phyloP scores from a whole-genome alignment of 192 early-diverging fungal species.

The Entophlyctis luteolus region DNA sequence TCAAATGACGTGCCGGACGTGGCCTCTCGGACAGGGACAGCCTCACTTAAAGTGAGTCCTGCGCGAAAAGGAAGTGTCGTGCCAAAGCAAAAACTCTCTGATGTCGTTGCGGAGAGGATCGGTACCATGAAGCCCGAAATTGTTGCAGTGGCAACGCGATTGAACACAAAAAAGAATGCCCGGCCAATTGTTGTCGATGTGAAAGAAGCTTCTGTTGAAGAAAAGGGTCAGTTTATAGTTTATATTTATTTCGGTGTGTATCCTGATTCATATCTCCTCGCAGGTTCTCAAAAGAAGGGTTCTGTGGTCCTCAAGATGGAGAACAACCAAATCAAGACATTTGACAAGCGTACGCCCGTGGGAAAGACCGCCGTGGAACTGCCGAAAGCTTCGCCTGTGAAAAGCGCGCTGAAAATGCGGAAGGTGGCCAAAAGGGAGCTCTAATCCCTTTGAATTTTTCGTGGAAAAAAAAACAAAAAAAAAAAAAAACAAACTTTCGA shows the following conservation, averaged over 20 bases:
- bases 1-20: conserved; percentile 16
- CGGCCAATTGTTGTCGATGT: background rate
- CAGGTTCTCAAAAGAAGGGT: background rate
- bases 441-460: too few species aligned
- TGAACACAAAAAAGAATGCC: conserved; percentile 19
- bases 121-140: background rate
- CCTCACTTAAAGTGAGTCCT: too few species aligned
- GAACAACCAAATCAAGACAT: conserved; percentile 30
- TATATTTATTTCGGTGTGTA: background rate
- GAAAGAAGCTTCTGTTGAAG: background rate
- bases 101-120: background rate
- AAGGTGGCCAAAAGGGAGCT: too few species aligned
- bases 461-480: too few species aligned
- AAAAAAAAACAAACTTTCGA: too few species aligned
- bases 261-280: background rate
- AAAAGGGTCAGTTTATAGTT: too few species aligned
- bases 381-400: background rate
- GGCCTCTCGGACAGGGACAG: background rate
- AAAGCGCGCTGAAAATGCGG: conserved; percentile 4
- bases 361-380: conserved; percentile 17
- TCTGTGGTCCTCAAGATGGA: conserved; percentile 25
- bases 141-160: conserved; percentile 19
- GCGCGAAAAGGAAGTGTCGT: too few species aligned
- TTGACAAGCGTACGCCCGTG: conserved; percentile 1
- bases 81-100: too few species aligned